These are phyloP conservation scores for Lobosporangium transversale DNA, from an alignment of 192 early-diverging fungal species.

Conservation along the genomic window DNA sequence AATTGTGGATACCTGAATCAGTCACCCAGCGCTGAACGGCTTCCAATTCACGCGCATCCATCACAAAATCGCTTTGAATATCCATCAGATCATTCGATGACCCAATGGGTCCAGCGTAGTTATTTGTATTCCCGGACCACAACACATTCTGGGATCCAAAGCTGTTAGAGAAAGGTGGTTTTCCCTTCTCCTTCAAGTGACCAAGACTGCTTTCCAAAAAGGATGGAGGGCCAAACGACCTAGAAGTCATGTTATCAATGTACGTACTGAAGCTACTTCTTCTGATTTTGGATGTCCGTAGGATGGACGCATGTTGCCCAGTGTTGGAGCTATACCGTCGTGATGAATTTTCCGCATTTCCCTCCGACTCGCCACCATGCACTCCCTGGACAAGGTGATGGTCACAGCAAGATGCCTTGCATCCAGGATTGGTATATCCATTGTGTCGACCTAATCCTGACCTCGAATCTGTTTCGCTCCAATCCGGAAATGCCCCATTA, in stretches of 20 bases:
- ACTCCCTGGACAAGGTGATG: slow-evolving; percentile 9
- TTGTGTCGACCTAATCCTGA: neutral
- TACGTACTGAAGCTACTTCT: slow-evolving; percentile 47
- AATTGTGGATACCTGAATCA: slow-evolving; percentile 48
- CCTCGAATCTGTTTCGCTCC: slow-evolving; percentile 12
- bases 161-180: slow-evolving; percentile 16
- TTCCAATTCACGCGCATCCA: slow-evolving; percentile 45
- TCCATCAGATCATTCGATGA: slow-evolving; percentile 15
- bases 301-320: neutral
- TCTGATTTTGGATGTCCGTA: slow-evolving; percentile 11
- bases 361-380: slow-evolving; percentile 3
- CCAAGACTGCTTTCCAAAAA: slow-evolving; percentile 33
- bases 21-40: slow-evolving; percentile 46
- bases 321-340: slow-evolving; percentile 17
- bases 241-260: slow-evolving; percentile 38
- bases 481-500: neutral
- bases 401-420: slow-evolving; percentile 18
- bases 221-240: slow-evolving; percentile 19
- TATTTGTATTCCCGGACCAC: slow-evolving; percentile 13
- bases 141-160: slow-evolving; percentile 6
- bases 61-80: slow-evolving; percentile 20
- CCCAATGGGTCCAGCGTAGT: slow-evolving; percentile 3
- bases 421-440: slow-evolving; percentile 4
- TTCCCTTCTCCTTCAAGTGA: slow-evolving; percentile 35
- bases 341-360: neutral